A percentile compares a stretch with the other conserved stretches of the same genome.
Conservation (phyloP, 1,139 yeast species). For the Pneumocystis murina region DNA sequence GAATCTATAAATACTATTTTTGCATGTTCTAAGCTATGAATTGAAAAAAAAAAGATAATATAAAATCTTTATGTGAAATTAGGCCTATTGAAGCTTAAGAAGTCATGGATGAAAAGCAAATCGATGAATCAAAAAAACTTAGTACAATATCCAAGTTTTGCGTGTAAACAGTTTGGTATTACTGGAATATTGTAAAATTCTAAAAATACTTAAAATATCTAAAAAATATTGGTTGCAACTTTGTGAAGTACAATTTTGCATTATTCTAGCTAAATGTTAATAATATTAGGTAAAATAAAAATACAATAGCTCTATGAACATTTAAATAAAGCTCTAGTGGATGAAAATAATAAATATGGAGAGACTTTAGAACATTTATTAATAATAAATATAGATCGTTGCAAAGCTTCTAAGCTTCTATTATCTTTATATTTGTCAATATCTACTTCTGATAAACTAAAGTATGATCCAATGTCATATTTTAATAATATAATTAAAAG, state of each 20-base stretch:
- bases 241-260: not conserved
- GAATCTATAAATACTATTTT: conserved; percentile 61
- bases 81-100: conserved; percentile 86
- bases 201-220: not conserved
- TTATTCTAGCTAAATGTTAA: not conserved
- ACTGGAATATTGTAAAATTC: conserved; percentile 26
- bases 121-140: conserved; percentile 34
- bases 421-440: not conserved
- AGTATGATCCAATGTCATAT: conserved; percentile 15
- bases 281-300: conserved; percentile 4
- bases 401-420: conserved; percentile 15
- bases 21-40: conserved; percentile 82
- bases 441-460: not conserved
- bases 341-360: conserved; percentile 50
- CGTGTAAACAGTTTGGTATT: conserved; percentile 42
- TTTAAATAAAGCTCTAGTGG: conserved; percentile 39
- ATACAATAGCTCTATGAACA: conserved; percentile 24
- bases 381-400: conserved; percentile 28
- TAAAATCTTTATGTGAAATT: conserved; percentile 46
- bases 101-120: conserved; percentile 50
- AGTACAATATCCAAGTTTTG: conserved; percentile 56
- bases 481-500: conserved; percentile 18
- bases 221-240: not conserved
- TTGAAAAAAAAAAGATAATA: conserved; percentile 54
- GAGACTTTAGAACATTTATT: conserved; percentile 57